A percentile compares a stretch with the other conserved stretches of the same genome.
Evolutionary conservation across 139 green algal species (phyloP).

Genomic region (Monoraphidium neglectum): DNA sequence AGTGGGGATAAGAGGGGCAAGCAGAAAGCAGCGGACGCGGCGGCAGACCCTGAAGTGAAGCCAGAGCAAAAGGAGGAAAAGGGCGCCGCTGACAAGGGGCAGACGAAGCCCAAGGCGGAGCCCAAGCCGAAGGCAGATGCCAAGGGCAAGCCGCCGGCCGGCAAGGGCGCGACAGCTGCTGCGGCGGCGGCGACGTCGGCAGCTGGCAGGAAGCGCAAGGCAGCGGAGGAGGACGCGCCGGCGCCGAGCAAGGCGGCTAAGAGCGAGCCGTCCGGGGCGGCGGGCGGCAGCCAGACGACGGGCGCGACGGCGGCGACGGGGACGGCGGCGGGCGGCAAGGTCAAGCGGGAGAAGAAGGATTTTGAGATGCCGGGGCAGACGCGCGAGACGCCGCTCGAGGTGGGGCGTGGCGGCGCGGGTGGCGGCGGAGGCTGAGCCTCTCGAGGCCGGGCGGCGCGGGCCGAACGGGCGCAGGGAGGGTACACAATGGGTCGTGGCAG

Average conservation of each 20-base stretch:
- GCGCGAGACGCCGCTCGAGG: slow-evolving; percentile 69
- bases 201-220: neutral
- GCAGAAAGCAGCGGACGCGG: too few relatives aligned
- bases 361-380: slow-evolving; percentile 85
- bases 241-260: too few relatives aligned
- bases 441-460: neutral
- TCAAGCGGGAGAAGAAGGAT: slow-evolving; percentile 57
- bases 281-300: neutral
- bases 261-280: too few relatives aligned
- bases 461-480: neutral
- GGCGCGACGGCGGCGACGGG: neutral
- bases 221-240: slow-evolving; percentile 5
- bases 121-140: neutral
- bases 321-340: slow-evolving; percentile 5
- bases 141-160: slow-evolving; percentile 8
- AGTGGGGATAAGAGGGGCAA: too few relatives aligned
- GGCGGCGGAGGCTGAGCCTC: neutral
- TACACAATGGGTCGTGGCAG: neutral
- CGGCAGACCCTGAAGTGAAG: slow-evolving; percentile 9
- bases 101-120: slow-evolving; percentile 6
- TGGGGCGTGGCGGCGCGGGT: slow-evolving; percentile 13
- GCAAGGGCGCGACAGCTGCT: too few relatives aligned
- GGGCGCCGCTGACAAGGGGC: slow-evolving; percentile 7
- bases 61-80: slow-evolving; percentile 7
- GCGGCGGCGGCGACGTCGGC: slow-evolving; percentile 1